phyloP scores from a whole-genome alignment of 2,329 filamentous ascomycete genomes.

The Lachnellula occidentalis region DNA sequence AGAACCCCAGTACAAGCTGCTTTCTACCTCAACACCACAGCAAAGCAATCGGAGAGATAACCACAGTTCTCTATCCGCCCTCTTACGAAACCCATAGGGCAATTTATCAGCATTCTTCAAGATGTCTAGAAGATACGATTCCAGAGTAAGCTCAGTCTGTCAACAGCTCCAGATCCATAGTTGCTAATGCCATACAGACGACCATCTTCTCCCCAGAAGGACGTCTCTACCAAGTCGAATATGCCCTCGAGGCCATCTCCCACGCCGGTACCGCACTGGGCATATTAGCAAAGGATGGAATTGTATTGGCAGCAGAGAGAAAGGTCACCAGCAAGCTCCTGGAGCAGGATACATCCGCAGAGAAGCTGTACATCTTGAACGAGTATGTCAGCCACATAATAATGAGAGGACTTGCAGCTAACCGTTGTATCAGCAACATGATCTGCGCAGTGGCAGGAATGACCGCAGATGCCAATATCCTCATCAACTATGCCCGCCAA shows the following conservation, averaged over 20 bases:
- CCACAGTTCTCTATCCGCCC: not conserved
- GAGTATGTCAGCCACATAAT: constrained; percentile 57
- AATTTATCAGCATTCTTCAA: constrained; percentile 11
- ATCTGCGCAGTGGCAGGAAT: constrained; percentile 98
- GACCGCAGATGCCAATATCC: constrained; percentile 99
- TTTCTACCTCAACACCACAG: not conserved
- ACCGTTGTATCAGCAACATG: constrained; percentile 72
- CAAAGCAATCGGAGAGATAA: not conserved
- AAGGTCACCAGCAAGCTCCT: constrained; percentile 99
- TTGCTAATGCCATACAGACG: constrained; percentile 54
- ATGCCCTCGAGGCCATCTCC: constrained; percentile 97
- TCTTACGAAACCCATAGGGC: not conserved
- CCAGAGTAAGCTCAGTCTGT: constrained; percentile 60
- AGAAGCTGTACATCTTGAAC: constrained; percentile 99
- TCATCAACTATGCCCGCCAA: constrained; percentile 99
- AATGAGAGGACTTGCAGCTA: constrained; percentile 5
- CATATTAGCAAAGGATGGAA: constrained; percentile 95
- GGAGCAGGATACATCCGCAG: constrained; percentile 98
- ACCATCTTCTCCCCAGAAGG: constrained; percentile 99
- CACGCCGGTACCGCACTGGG: constrained; percentile 96
- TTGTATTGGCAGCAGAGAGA: constrained; percentile 93
- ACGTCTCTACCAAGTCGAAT: constrained; percentile 98
- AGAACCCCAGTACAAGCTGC: not conserved
- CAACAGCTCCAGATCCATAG: constrained; percentile 15
- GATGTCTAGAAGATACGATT: constrained; percentile 98